Conservation (phyloP, 2,329 filamentous ascomycete genomes). For the Myotisia sp. region DNA sequence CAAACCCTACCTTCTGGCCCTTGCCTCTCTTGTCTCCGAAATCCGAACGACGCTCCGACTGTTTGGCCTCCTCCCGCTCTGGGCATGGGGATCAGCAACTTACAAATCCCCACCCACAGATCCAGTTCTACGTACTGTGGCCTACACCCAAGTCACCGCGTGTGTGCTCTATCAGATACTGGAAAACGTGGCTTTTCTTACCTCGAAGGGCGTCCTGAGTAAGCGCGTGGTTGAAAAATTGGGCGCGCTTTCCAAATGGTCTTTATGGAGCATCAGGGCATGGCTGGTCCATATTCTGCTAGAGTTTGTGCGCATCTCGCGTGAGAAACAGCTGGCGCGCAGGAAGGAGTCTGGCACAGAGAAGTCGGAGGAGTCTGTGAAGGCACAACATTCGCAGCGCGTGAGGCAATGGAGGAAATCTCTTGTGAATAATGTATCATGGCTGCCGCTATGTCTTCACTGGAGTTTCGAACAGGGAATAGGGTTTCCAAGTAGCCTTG, state of each 20-base stretch:
- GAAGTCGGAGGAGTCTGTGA: constrained; percentile 12
- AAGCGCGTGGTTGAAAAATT: constrained; percentile 25
- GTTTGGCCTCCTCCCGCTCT: constrained; percentile 56
- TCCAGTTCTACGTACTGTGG: constrained; percentile 37
- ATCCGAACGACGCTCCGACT: constrained; percentile 42
- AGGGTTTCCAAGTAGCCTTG: constrained; percentile 41
- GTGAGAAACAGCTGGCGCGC: constrained; percentile 23
- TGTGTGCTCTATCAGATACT: constrained; percentile 60
- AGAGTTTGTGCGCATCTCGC: constrained; percentile 54
- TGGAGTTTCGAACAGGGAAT: constrained; percentile 60
- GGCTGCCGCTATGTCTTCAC: constrained; percentile 71
- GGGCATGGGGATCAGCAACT: constrained; percentile 59
- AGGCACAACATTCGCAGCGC: constrained; percentile 18
- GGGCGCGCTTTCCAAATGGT: constrained; percentile 46
- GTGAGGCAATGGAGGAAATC: constrained; percentile 47
- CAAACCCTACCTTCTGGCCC: constrained; percentile 36
- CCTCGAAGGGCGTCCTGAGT: constrained; percentile 54
- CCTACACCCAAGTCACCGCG: constrained; percentile 52
- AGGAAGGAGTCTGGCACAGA: constrained; percentile 14
- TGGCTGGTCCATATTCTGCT: constrained; percentile 68
- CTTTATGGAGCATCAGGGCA: constrained; percentile 59
- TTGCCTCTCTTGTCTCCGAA: constrained; percentile 35
- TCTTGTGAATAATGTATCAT: constrained; percentile 55
- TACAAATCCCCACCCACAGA: constrained; percentile 34
- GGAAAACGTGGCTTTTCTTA: constrained; percentile 72